Percentiles rank a stretch among this genome's conserved stretches.
phyloP scores from a whole-genome alignment of 208 protist genomes.

The Wallacemonas sp. region DNA sequence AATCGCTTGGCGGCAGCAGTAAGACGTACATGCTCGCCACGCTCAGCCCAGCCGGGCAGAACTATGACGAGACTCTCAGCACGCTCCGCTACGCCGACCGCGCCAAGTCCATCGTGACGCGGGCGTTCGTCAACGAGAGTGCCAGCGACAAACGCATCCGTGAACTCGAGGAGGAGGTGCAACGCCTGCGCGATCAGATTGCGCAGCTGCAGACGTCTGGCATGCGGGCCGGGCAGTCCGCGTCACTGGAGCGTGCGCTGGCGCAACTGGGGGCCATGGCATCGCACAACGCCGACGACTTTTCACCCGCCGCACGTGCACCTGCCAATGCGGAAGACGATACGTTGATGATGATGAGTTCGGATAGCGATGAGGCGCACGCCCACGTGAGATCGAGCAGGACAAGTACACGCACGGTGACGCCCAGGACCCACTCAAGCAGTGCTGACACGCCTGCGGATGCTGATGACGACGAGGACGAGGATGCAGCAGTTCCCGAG shows the following conservation, averaged over 20 bases:
- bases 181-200: conserved; percentile 64
- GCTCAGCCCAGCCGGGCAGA: conserved; percentile 65
- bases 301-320: no score
- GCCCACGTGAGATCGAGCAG: neutral
- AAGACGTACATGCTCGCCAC: conserved; percentile 93
- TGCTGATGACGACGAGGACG: conserved; percentile 5
- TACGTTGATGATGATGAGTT: no score
- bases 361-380: no score
- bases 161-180: conserved; percentile 84
- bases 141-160: conserved; percentile 84
- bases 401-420: neutral
- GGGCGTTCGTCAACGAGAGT: conserved; percentile 88
- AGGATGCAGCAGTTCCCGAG: no score
- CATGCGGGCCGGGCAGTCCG: neutral
- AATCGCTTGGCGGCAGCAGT: conserved; percentile 91
- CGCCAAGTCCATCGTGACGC: conserved; percentile 89
- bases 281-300: no score
- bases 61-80: conserved; percentile 89
- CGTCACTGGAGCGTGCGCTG: neutral
- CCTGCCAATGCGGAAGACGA: no score
- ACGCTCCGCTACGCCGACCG: conserved; percentile 93
- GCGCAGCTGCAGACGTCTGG: conserved; percentile 31
- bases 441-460: no score
- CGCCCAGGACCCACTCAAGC: no score
- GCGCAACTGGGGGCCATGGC: no score